These are phyloP conservation scores for Blastocrithidia nonstop DNA, from an alignment of 208 protist genomes.

Conservation along the genomic window DNA sequence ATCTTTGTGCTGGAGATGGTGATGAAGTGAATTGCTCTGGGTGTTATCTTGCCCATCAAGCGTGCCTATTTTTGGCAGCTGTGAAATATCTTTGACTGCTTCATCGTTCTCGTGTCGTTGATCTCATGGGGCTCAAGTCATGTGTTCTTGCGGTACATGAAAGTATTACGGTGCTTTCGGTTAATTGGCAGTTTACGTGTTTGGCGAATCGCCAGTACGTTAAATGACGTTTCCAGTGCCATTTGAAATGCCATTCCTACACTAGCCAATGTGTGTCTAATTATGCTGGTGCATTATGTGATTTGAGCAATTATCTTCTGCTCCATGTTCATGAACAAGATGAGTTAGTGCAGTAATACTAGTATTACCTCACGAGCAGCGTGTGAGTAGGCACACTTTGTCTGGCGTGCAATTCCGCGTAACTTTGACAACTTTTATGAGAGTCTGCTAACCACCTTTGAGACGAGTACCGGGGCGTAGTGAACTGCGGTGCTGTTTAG, in stretches of 20 bases:
- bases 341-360: conserved; percentile 50
- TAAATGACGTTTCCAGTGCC: conserved; percentile 41
- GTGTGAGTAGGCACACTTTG: conserved; percentile 14
- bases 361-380: conserved; percentile 19
- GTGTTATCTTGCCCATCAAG: conserved; percentile 53
- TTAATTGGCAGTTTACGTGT: conserved; percentile 55
- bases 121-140: conserved; percentile 27
- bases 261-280: conserved; percentile 67
- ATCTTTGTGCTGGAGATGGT: conserved; percentile 81
- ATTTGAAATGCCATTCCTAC: conserved; percentile 71
- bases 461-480: conserved; percentile 80
- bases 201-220: conserved; percentile 32
- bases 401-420: conserved; percentile 27
- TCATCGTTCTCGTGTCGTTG: conserved; percentile 78
- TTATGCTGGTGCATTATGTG: conserved; percentile 84
- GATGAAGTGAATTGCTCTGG: conserved; percentile 76
- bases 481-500: conserved; percentile 78
- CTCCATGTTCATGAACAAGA: conserved; percentile 80
- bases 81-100: conserved; percentile 84
- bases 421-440: conserved; percentile 86
- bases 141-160: conserved; percentile 49
- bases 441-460: conserved; percentile 79
- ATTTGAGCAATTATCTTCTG: conserved; percentile 87
- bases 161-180: conserved; percentile 74
- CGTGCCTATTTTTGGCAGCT: conserved; percentile 76